Evolutionary conservation across 1,139 yeast species (phyloP), one percentile per base, ranked within the genome.

Genomic region (Suhomyces taliae): DNA sequence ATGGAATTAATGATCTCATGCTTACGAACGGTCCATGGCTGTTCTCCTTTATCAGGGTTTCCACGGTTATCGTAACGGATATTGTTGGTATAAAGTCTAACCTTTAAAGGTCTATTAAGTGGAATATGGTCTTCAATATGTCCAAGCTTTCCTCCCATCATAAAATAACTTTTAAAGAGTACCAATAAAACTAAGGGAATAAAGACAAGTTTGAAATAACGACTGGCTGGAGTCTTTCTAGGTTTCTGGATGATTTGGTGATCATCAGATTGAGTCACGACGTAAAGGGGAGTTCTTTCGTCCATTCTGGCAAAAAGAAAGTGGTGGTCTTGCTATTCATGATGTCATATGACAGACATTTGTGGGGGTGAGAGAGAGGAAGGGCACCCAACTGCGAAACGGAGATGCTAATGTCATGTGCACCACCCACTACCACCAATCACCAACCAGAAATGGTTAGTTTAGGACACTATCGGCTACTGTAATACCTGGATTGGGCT

Each of bases 51-150:
- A 53, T 48, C 64, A 63, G 29, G 64, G 53, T 47, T 62, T 44
- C 44, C 49, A 46, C 52, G 51, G 53, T 59, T 76, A 47, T 78
- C 85, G 53, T 66, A 77, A 26, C 86, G 65, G 47, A 81, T 76
- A 53, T 81, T 81, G 57, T 81, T 78, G 27, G 82, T 75, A 57
- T 80, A 81, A 4, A 81, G 53, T 35, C 83, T 61, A 39, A 79
- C 57, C 33, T 51, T 50, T 35, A 53, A 41, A 9, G 55, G 51
- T 26, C 46, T 32, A 40, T 40, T 43, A 34, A 46, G 41, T 26
- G 34, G 34, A 14, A 43, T 9, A 24, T 46, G 46, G 33, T 37
- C 41, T n/a, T 33, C 35, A 10, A 37, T 34, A 5, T 34, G 43
- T 10, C 33, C 39, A 9, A 35, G 9, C 11, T 31, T 36, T 10